phyloP scores from a whole-genome alignment of 2,329 filamentous ascomycete genomes.

The Immersiporthe knoxdaviesiana region DNA sequence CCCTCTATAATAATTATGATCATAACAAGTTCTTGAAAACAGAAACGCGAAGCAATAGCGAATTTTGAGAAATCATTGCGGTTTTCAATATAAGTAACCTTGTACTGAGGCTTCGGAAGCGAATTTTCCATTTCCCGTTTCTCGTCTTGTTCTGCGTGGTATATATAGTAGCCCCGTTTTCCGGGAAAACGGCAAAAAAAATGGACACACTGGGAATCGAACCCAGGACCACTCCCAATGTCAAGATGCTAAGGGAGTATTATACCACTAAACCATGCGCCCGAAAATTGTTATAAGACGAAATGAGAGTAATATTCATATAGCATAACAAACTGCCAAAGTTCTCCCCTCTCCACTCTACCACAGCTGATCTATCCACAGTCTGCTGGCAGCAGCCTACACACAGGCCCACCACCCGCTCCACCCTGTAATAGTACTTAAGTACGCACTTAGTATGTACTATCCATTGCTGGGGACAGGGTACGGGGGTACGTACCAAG shows the following conservation, averaged over 20 bases:
- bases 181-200: background rate
- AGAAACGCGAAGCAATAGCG: background rate
- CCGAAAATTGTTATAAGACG: background rate
- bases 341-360: too few relatives aligned
- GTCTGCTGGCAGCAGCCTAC: background rate
- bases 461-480: conserved; percentile 1
- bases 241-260: conserved; percentile 8
- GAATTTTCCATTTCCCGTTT: too few relatives aligned
- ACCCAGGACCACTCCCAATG: conserved; percentile 10
- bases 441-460: too few relatives aligned
- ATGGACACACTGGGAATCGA: conserved; percentile 15
- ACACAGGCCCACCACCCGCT: background rate
- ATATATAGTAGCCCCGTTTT: too few relatives aligned
- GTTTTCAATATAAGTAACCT: too few relatives aligned
- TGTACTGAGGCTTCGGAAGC: too few relatives aligned
- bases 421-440: background rate
- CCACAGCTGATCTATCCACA: background rate
- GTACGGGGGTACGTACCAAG: too few relatives aligned
- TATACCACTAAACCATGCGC: conserved; percentile 16
- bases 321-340: background rate
- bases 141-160: too few relatives aligned
- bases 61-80: background rate
- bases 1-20: too few relatives aligned
- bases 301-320: background rate
- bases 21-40: background rate